Percentiles rank a stretch among this genome's conserved stretches.
These are phyloP conservation scores for Excoecaria cochinchinensis DNA, from an alignment of 345 rosid genomes.

Conservation along the genomic window DNA sequence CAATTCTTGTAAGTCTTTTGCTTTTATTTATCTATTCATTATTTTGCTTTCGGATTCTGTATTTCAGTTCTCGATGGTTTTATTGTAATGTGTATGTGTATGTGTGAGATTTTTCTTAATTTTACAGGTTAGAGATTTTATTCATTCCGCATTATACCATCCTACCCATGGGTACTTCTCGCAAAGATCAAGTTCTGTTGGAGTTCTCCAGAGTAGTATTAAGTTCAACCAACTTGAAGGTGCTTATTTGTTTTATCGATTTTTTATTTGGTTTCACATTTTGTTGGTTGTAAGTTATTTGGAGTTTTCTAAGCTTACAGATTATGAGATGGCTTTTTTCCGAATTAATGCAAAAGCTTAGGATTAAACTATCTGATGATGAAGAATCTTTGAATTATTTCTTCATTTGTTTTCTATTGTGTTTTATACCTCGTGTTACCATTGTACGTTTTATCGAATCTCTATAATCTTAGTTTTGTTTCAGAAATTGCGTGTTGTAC, in stretches of 20 bases:
- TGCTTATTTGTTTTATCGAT: slow-evolving; percentile 18
- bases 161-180: slow-evolving; percentile 89
- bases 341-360: background rate
- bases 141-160: slow-evolving; percentile 72
- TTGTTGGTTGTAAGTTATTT: background rate
- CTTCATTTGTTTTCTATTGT: background rate
- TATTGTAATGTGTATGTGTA: background rate
- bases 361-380: background rate
- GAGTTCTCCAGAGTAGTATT: slow-evolving; percentile 75
- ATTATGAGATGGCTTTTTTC: background rate
- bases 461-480: background rate
- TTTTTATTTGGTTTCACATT: background rate
- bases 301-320: background rate
- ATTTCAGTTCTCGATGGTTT: slow-evolving; percentile 1
- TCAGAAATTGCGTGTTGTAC: background rate
- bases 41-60: background rate
- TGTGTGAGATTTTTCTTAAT: background rate
- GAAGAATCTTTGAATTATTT: background rate
- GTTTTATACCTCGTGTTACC: background rate
- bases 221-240: slow-evolving; percentile 84
- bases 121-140: slow-evolving; percentile 78
- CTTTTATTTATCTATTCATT: background rate
- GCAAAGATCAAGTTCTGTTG: slow-evolving; percentile 68
- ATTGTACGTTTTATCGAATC: background rate
- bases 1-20: slow-evolving; percentile 60